A percentile compares a stretch with the other conserved stretches of the same genome.
These are phyloP conservation scores for Dipteronia sinensis DNA, from an alignment of 345 rosid species.

Conservation along the genomic window DNA sequence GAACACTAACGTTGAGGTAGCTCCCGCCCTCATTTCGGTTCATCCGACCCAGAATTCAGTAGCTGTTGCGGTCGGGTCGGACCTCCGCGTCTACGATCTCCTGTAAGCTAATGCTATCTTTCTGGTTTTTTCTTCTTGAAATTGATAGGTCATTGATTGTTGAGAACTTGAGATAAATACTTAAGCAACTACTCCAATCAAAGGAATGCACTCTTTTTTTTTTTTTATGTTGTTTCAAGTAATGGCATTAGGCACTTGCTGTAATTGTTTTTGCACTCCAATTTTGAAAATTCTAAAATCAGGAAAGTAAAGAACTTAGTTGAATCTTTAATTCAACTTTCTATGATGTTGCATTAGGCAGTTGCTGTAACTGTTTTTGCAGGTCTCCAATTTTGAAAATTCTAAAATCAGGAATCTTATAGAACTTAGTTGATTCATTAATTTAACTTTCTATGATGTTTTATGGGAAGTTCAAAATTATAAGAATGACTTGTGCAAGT, in stretches of 20 bases:
- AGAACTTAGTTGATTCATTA: not conserved
- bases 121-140: not conserved
- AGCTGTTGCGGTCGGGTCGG: constrained; percentile 75
- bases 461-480: not conserved
- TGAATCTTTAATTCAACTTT: too few relatives aligned
- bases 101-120: constrained; percentile 45
- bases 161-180: too few relatives aligned
- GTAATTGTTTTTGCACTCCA: too few relatives aligned
- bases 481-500: not conserved
- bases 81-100: constrained; percentile 84
- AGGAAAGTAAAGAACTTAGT: too few relatives aligned
- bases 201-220: too few relatives aligned
- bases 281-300: too few relatives aligned
- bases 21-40: constrained; percentile 75
- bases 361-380: not conserved
- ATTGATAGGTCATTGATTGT: not conserved
- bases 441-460: not conserved
- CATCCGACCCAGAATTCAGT: constrained; percentile 75
- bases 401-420: not conserved
- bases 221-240: too few relatives aligned
- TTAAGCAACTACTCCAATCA: too few relatives aligned
- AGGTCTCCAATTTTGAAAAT: not conserved
- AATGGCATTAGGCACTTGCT: too few relatives aligned
- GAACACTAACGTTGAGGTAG: constrained; percentile 59
- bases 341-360: not conserved